Base-by-base conservation (phyloP, 164 flowering plant species). In the Umbellularia californica region DNA sequence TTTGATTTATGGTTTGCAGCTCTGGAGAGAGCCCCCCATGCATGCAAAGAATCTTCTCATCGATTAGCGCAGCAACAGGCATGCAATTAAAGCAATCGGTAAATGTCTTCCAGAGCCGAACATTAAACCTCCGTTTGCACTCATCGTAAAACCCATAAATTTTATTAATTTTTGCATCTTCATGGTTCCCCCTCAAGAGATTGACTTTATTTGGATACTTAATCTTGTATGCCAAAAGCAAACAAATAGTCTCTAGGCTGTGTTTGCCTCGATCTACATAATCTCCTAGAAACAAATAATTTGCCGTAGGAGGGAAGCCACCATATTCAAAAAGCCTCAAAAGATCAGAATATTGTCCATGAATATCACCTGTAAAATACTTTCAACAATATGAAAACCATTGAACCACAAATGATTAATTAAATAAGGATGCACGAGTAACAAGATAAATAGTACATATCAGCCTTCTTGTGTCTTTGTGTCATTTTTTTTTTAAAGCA, bases 141-240 rank as follows among this genome's bases (percentile, higher is more conserved):
- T 86, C 89, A n/a, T 87, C 89, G 62, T 87, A 87, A 58, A 87
- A 87, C n/a, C 90, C 90, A 76, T 87, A 87, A 15, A 87, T 82
- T 35, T 87, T 77, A 74, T 87, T 87, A 30, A 87, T 85, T 70
- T 87, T 87, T 24, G 89, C 83, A 72, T 83, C 83, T 73, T 85
- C 88, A 74, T 85, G 88, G 79, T 85, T 85, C 60, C 88, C 88
- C 75, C 88, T 77, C 58, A 85, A 50, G 1, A 85, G 79, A 76
- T 73, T 79, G n/a, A 85, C 15, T 33, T 83, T 82, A 47, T 86
- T 78, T 0, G 89, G 89, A 52, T 84, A 86, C 75, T 81, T 82
- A n/a, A 86, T 78, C 77, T 86, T 86, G 77, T 83, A 86, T 28
- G 89, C 87, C 70, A 86, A 72, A 62, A 86, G 83, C 76, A 84